Conservation (phyloP, 192 early-diverging fungal genomes). For the Borealophlyctis nickersoniae region DNA sequence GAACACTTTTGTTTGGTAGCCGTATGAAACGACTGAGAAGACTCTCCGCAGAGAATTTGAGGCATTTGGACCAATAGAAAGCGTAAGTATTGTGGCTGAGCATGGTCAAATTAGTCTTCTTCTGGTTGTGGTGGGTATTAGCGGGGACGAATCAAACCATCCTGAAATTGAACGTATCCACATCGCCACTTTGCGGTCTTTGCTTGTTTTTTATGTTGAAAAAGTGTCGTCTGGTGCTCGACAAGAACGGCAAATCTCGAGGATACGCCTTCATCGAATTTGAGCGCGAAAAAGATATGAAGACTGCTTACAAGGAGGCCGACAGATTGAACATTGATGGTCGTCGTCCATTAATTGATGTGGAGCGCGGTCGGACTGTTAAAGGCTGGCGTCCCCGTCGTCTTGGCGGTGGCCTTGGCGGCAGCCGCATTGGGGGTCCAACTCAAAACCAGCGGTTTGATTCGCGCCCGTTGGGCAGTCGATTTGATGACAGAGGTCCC, state of each 20-base stretch:
- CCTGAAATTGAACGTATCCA: constrained; percentile 10
- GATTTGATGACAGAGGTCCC: constrained; percentile 26
- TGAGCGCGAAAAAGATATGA: constrained; percentile 83
- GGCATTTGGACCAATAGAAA: constrained; percentile 74
- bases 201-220: background rate
- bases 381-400: constrained; percentile 89
- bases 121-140: background rate
- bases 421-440: constrained; percentile 57
- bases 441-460: constrained; percentile 37
- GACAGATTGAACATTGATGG: constrained; percentile 86
- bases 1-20: constrained; percentile 28
- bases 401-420: constrained; percentile 79
- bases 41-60: constrained; percentile 75
- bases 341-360: constrained; percentile 85
- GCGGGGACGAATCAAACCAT: constrained; percentile 10
- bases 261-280: constrained; percentile 97
- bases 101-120: too few species aligned
- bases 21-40: constrained; percentile 73
- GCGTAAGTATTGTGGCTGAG: constrained; percentile 51
- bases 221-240: constrained; percentile 70
- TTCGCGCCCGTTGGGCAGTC: constrained; percentile 2
- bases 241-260: constrained; percentile 63
- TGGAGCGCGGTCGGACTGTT: constrained; percentile 94
- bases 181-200: background rate
- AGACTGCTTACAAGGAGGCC: constrained; percentile 77